These are phyloP conservation scores for Saitoella complicata DNA, from an alignment of 805 yeast genomes.

Conservation along the genomic window DNA sequence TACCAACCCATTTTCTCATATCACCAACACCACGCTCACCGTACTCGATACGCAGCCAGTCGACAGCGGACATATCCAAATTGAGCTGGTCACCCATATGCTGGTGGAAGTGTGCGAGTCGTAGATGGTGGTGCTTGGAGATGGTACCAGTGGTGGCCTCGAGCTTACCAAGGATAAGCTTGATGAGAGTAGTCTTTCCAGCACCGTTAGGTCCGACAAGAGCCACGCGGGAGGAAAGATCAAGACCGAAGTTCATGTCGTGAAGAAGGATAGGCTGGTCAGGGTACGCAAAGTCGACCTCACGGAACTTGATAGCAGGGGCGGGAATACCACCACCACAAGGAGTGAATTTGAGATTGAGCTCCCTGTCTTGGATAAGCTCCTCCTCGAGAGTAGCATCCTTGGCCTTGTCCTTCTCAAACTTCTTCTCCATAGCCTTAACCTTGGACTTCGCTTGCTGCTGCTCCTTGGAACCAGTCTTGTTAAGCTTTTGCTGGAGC, in stretches of 20 bases:
- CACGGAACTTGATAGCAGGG: constrained; percentile 93
- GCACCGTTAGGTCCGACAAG: constrained; percentile 25
- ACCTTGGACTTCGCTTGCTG: constrained; percentile 98
- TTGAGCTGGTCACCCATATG: constrained; percentile 98
- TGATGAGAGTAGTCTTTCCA: constrained; percentile 23
- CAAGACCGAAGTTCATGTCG: constrained; percentile 89
- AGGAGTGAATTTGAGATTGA: constrained; percentile 83
- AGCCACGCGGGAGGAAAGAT: constrained; percentile 85
- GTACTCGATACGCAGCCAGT: constrained; percentile 92
- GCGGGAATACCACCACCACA: constrained; percentile 90
- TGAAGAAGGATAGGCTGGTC: constrained; percentile 74
- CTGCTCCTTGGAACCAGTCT: constrained; percentile 99
- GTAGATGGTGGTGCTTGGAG: constrained; percentile 86
- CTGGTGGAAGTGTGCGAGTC: constrained; percentile 97
- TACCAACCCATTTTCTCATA: constrained; percentile 47
- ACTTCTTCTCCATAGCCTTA: constrained; percentile 47
- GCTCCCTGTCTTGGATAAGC: constrained; percentile 83
- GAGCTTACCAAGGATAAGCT: constrained; percentile 23
- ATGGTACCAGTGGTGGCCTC: constrained; percentile 16
- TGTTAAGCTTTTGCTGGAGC: constrained; percentile 95
- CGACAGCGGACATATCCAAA: constrained; percentile 85
- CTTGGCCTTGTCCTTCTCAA: constrained; percentile 75
- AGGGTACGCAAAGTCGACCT: constrained; percentile 75
- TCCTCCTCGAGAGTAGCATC: constrained; percentile 90
- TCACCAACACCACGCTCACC: constrained; percentile 20